Conservation (phyloP, 2,329 filamentous ascomycete genomes). For the Diplodia seriata region DNA sequence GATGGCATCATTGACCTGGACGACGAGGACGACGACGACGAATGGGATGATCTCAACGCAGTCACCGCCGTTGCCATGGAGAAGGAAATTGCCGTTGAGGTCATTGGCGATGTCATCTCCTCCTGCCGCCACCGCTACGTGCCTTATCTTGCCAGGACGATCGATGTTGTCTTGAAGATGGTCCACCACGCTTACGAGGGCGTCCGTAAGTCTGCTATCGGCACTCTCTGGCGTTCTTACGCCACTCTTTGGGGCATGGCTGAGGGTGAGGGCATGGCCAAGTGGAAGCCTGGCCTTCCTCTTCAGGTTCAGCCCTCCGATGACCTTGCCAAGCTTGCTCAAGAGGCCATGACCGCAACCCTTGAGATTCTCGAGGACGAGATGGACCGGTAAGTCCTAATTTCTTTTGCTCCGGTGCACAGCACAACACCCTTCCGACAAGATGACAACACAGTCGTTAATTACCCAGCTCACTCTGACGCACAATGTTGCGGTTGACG, state of each 20-base stretch:
- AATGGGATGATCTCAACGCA: constrained; percentile 82
- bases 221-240: constrained; percentile 92
- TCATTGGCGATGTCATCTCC: constrained; percentile 89
- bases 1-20: constrained; percentile 65
- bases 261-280: constrained; percentile 76
- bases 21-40: constrained; percentile 81
- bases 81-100: constrained; percentile 96
- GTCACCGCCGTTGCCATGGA: constrained; percentile 90
- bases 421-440: constrained; percentile 38
- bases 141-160: constrained; percentile 86
- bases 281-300: constrained; percentile 89
- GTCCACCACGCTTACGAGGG: constrained; percentile 91
- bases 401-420: constrained; percentile 33
- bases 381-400: constrained; percentile 80
- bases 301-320: constrained; percentile 78
- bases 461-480: constrained; percentile 99
- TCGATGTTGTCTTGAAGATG: constrained; percentile 80
- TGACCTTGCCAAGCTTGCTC: constrained; percentile 83
- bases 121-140: constrained; percentile 82
- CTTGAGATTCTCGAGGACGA: constrained; percentile 88
- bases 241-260: constrained; percentile 88
- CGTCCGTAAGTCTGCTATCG: constrained; percentile 88
- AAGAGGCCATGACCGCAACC: constrained; percentile 84
- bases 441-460: constrained; percentile 86
- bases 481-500: constrained; percentile 81